Evolutionary conservation across 495 filamentous ascomycete species (phyloP), one percentile per base, ranked within the genome.

Genomic region (Cenococcum geophilum): DNA sequence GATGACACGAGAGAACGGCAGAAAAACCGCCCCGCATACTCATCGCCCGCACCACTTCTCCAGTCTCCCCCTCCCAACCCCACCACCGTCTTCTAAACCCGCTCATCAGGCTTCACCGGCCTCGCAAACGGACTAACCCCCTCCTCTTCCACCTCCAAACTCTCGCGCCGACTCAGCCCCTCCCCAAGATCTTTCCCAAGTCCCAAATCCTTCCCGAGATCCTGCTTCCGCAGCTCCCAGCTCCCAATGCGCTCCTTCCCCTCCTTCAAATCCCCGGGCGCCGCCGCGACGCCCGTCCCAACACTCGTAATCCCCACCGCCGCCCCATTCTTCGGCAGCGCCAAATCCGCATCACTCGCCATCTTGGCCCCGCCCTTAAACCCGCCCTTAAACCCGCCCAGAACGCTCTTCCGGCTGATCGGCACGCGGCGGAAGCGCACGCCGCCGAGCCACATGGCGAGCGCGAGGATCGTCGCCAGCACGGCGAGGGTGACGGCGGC

Each of bases 361-460:
- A 75, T 25, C 58, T 75, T 75, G 0, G 60, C 58, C 14, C 40
- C 22, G 25, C 73, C 73, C 59, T 71, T 75, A 64, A 73, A 74
- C 14, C 40, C 22, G 25, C 73, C 73, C 59, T 71, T 75, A 64
- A 73, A 74, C 4, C 72, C 72, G 14, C 71, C 70, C 12, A 72
- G 52, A 1, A 57, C 57, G 1, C 36, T 59, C 14, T 63, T 61
- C 21, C 56, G 54, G 27, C 27, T 9, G 18, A 21, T 37, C n/a
- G 36, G 9, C 8, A 68, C 65, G 16, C 68, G 63, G 35, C 70
- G 72, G 45, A 74, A 66, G 16, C 71, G 63, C 8, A 75, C 48
- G 18, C 79, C 76, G 32, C 71, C 75, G 4, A 79, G 5, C 6
- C 75, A 50, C 68, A 73, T 68, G 3, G 66, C 59, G 27, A 76